Percentiles rank a stretch among this genome's conserved stretches.
Conservation (phyloP, 2,329 filamentous ascomycete genomes). For the Aspergillus bombycis region DNA sequence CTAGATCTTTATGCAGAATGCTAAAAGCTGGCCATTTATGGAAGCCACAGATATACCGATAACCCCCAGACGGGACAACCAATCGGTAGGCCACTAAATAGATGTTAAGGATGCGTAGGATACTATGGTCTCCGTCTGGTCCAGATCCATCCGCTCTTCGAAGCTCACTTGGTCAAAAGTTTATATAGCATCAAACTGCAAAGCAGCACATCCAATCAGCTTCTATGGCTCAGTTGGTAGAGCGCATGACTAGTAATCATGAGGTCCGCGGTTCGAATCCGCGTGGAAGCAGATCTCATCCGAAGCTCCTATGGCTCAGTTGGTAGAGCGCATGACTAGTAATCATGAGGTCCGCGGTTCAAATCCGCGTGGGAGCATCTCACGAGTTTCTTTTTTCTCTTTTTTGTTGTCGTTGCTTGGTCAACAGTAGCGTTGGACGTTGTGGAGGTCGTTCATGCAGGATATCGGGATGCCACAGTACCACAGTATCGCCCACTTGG, state of each 20-base stretch:
- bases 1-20: neutral
- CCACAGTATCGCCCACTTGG: no score
- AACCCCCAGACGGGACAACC: neutral
- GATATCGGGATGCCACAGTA: neutral
- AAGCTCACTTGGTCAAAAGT: no score
- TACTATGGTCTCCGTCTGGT: no score
- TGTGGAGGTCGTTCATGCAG: no score
- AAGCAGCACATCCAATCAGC: neutral
- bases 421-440: neutral
- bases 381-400: neutral
- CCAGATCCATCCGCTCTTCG: no score
- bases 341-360: constrained; percentile 4
- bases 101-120: neutral
- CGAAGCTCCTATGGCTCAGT: constrained; percentile 1
- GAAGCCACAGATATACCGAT: neutral
- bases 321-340: constrained; percentile 6
- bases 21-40: neutral
- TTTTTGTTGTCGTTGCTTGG: neutral
- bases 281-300: constrained; percentile 8
- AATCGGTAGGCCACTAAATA: neutral
- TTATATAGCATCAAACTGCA: neutral
- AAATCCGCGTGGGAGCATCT: constrained; percentile 1
- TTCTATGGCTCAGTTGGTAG: constrained; percentile 3
- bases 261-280: constrained; percentile 14
- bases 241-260: constrained; percentile 4